These are phyloP conservation scores for Verbascum thapsus DNA, from an alignment of 257 asterid genomes.

Conservation along the genomic window DNA sequence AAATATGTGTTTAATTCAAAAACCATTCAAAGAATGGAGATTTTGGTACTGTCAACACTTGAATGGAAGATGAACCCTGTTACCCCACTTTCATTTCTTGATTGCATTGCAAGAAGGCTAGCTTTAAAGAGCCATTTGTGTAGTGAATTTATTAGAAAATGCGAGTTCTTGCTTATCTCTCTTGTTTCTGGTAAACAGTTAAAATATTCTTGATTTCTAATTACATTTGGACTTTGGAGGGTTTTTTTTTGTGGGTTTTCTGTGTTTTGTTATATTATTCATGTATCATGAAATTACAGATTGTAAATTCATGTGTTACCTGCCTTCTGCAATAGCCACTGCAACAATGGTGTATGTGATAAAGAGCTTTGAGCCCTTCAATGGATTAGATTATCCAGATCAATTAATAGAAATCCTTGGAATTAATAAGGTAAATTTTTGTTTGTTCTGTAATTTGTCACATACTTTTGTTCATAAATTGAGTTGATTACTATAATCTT, in stretches of 20 bases:
- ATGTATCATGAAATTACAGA: background rate
- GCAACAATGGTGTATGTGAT: constrained; percentile 33
- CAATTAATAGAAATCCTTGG: constrained; percentile 49
- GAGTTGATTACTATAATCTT: background rate
- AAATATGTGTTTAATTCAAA: constrained; percentile 60
- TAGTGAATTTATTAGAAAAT: constrained; percentile 48
- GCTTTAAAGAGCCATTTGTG: constrained; percentile 36
- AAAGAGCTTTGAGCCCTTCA: constrained; percentile 38
- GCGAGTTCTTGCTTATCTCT: constrained; percentile 52
- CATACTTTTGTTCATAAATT: background rate
- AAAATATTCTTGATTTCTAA: background rate
- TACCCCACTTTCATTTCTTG: constrained; percentile 60
- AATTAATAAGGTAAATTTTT: constrained; percentile 42
- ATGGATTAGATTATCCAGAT: constrained; percentile 42
- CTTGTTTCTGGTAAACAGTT: constrained; percentile 44
- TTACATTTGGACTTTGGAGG: too few species aligned
- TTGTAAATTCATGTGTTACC: background rate
- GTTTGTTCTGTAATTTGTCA: too few species aligned
- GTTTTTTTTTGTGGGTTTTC: background rate
- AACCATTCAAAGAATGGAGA: constrained; percentile 68
- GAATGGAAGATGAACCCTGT: constrained; percentile 71
- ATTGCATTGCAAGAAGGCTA: constrained; percentile 49
- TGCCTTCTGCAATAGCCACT: too few species aligned
- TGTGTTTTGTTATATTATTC: too few species aligned
- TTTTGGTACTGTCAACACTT: constrained; percentile 56